Evolutionary conservation across 163 green algal genomes (phyloP), one percentile per base, ranked within the genome.

Genomic region (Scenedesmus sp.): DNA sequence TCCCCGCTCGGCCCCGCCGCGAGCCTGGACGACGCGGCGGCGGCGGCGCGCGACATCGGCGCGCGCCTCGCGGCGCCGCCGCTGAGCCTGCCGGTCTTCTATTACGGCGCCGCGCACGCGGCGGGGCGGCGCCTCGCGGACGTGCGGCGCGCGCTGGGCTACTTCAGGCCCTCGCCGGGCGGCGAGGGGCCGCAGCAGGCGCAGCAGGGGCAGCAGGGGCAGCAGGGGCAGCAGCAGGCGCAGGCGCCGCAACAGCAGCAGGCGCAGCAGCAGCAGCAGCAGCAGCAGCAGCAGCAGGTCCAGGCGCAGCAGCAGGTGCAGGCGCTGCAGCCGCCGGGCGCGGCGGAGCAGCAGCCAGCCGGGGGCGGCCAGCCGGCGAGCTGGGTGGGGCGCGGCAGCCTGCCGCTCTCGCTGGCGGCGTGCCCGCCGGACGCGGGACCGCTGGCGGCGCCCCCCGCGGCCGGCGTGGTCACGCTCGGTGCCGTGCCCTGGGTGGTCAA

Each of bases 401-500:
- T n/a, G 15, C 1, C 31, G 22, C 18, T 31, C 18, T 18, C 60
- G 50, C 47, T 81, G 17, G 7, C 33, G 14, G 15, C 9, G 13
- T 85, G 31, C 69, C 63, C 62, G 18, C 89, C 89, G 15, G 85
- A 91, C 66, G 75, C 75, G 34, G 90, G 89, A 0, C 90, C 90
- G 0, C 1, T 15, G 14, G 18, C n/a, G 2, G 64, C 71, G 14
- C 42, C 82, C 9, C 28, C 85, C 17, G 29, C 60, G 36, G 47
- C 42, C 18, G 93, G 93, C 22, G 56, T 96, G 20, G 78, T 77
- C 13, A 88, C 86, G 4, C 31, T 97, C 0, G 93, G 93, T 0
- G 92, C 90, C 2, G 70, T 78, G 9, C 87, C 81, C 18, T 96
- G 89, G 91, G 79, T 97, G 11, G 57, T 88, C 2, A 97, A 97